Percentiles rank a stretch among this genome's conserved stretches.
phyloP scores from a whole-genome alignment of 805 yeast species.

The Saccharomycopsis guyanensis region DNA sequence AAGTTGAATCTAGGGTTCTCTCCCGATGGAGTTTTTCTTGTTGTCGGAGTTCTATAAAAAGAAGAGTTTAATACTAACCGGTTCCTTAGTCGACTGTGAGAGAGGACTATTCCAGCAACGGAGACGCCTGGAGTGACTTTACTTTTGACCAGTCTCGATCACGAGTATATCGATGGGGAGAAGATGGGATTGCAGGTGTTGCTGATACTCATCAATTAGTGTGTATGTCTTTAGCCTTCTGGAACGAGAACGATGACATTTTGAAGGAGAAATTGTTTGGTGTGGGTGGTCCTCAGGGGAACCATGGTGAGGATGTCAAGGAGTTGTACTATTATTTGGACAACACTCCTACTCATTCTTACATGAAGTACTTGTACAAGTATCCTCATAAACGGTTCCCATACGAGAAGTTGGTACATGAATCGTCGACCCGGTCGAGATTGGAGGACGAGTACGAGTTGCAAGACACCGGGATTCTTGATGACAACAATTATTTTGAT shows the following conservation, averaged over 20 bases:
- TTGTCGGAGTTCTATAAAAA: background rate
- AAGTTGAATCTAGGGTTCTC: too few species aligned
- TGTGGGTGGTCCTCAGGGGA: slow-evolving; percentile 86
- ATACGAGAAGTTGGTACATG: slow-evolving; percentile 62
- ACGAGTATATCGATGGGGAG: slow-evolving; percentile 90
- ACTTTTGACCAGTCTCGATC: slow-evolving; percentile 79
- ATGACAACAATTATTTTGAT: slow-evolving; percentile 65
- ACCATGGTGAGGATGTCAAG: slow-evolving; percentile 94
- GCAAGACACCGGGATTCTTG: slow-evolving; percentile 70
- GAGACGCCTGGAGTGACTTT: slow-evolving; percentile 87
- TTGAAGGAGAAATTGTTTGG: slow-evolving; percentile 85
- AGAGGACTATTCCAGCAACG: slow-evolving; percentile 79
- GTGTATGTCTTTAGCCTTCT: slow-evolving; percentile 73
- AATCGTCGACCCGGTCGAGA: slow-evolving; percentile 58
- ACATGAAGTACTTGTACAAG: slow-evolving; percentile 85
- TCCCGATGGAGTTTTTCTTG: slow-evolving; percentile 15
- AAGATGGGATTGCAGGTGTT: slow-evolving; percentile 89
- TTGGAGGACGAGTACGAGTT: slow-evolving; percentile 72
- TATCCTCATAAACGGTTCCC: slow-evolving; percentile 87
- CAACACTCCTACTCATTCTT: slow-evolving; percentile 88
- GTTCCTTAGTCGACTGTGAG: slow-evolving; percentile 49
- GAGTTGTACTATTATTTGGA: slow-evolving; percentile 79
- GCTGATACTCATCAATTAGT: slow-evolving; percentile 74
- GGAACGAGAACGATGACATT: slow-evolving; percentile 85
- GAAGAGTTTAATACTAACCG: too few species aligned